These are phyloP conservation scores for Rostrohypoxylon terebratum DNA, from an alignment of 495 filamentous ascomycete genomes.

Conservation along the genomic window DNA sequence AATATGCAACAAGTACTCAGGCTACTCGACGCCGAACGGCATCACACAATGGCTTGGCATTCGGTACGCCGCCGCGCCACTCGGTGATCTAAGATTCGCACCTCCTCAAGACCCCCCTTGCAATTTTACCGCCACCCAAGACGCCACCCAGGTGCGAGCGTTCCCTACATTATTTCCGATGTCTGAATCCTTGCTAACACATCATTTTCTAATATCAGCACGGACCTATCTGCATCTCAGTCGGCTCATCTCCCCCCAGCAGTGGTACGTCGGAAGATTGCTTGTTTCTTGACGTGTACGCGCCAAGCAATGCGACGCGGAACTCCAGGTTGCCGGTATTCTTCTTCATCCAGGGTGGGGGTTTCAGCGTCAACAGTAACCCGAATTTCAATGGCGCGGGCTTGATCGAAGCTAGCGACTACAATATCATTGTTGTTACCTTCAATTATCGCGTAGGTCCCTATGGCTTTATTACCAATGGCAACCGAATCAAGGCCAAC, in stretches of 20 bases:
- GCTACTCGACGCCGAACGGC: slow-evolving; percentile 48
- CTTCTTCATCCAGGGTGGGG: slow-evolving; percentile 78
- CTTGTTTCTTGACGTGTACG: slow-evolving; percentile 74
- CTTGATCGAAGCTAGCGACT: slow-evolving; percentile 66
- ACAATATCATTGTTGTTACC: slow-evolving; percentile 72
- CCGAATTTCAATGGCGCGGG: slow-evolving; percentile 67
- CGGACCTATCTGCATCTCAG: slow-evolving; percentile 43
- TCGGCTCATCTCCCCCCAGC: slow-evolving; percentile 26
- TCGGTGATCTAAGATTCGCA: slow-evolving; percentile 69
- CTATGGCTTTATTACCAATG: slow-evolving; percentile 50
- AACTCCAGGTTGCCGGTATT: slow-evolving; percentile 67
- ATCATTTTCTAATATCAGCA: slow-evolving; percentile 33
- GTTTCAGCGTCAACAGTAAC: slow-evolving; percentile 69
- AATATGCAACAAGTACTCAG: slow-evolving; percentile 43
- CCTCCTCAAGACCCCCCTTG: slow-evolving; percentile 65
- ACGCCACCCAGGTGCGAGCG: slow-evolving; percentile 37
- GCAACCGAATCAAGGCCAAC: slow-evolving; percentile 57
- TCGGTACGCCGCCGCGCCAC: slow-evolving; percentile 71
- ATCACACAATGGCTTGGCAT: slow-evolving; percentile 74
- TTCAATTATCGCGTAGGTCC: slow-evolving; percentile 70
- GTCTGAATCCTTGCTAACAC: slow-evolving; percentile 4
- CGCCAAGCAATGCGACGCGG: slow-evolving; percentile 63
- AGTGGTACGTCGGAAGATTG: slow-evolving; percentile 65
- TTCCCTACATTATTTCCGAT: neutral
- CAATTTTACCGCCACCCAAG: slow-evolving; percentile 28